Base-by-base conservation (phyloP, 2,329 filamentous ascomycete genomes). In the Stagonosporopsis rhizophila region DNA sequence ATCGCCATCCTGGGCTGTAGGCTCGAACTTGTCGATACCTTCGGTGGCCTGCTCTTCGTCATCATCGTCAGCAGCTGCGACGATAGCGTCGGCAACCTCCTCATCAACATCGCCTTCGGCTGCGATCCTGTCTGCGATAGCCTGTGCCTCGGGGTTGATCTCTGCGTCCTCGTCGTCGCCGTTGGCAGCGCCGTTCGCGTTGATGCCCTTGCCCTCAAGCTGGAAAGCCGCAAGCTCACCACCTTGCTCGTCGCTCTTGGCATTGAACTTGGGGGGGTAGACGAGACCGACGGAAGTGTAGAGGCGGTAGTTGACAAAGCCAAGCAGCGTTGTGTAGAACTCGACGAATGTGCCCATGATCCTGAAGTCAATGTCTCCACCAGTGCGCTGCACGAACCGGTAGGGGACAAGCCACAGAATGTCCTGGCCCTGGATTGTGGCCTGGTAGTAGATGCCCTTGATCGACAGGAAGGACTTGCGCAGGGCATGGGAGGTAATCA, bases 291-390 rank as follows among this genome's bases (percentile, higher is more conserved):
- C 82, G 0, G 91, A 88, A 1, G 92, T 96, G 81, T 97, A 99
- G 42, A 99, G 83, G 62, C 92, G 84, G 83, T 92, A 99, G 83
- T 99, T 97, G 79, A 98, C 88, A 71, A 99, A 99, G 58, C 94
- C 90, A 19, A 99, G 83, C 14, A 99, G 84, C 4, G 94, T 98
- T 70, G 96, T 96, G 82, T 99, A 99, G 77, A 99, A 99, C 77
- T 99, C 94, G 64, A 99, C 88, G 74, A 99, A 99, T 4, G 95
- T 99, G 57, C 92, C 94, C 95, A 99, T 99, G 78, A 99, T 99
- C 71, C 95, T 85, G 81, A 97, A 99, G 77, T 99, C 95, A 62
- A 99, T 90, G 77, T 99, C 95, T 55, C 90, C 91, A 37, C 95
- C 91, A 14, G 96, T 89, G 66, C 91, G 85, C 82, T 99, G 95